Evolutionary conservation across 1,139 yeast species (phyloP).

Genomic region (Meyerozyma athensensis): DNA sequence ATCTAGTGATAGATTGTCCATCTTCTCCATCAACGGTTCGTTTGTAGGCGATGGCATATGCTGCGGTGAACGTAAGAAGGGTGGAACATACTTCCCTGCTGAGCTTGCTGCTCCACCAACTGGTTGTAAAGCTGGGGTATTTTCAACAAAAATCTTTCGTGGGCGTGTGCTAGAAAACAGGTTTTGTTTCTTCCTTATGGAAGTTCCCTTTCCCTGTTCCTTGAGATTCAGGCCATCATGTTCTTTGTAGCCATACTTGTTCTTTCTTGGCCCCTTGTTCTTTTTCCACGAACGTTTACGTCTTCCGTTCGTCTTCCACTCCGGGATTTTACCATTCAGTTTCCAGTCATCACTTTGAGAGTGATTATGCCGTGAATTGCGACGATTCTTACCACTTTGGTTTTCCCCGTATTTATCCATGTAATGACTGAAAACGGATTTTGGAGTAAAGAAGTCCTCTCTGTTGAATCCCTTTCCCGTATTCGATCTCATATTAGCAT

Average conservation of each 20-base stretch:
- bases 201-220: background rate
- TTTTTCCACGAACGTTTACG: constrained; percentile 29
- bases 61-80: constrained; percentile 39
- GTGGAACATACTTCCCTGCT: constrained; percentile 42
- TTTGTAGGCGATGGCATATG: constrained; percentile 31
- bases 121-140: background rate
- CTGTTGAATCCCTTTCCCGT: constrained; percentile 40
- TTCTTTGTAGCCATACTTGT: constrained; percentile 13
- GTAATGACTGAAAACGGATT: constrained; percentile 64
- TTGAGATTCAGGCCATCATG: constrained; percentile 3
- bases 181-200: constrained; percentile 18
- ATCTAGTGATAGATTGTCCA: constrained; percentile 30
- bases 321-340: constrained; percentile 14
- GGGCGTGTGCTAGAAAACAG: constrained; percentile 29
- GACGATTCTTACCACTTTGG: constrained; percentile 11
- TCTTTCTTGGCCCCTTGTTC: constrained; percentile 14
- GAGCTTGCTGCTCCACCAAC: constrained; percentile 5
- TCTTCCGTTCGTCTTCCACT: constrained; percentile 31
- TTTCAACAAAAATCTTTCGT: constrained; percentile 11
- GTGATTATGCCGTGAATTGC: constrained; percentile 9
- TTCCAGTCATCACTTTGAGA: constrained; percentile 11
- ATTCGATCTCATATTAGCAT: constrained; percentile 15
- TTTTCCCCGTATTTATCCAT: constrained; percentile 61
- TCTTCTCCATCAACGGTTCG: constrained; percentile 35
- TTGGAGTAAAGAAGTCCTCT: constrained; percentile 74